Evolutionary conservation across 768 basidiomycete genomes (phyloP), one percentile per base, ranked within the genome.

Genomic region (Tephrocybe rancida): DNA sequence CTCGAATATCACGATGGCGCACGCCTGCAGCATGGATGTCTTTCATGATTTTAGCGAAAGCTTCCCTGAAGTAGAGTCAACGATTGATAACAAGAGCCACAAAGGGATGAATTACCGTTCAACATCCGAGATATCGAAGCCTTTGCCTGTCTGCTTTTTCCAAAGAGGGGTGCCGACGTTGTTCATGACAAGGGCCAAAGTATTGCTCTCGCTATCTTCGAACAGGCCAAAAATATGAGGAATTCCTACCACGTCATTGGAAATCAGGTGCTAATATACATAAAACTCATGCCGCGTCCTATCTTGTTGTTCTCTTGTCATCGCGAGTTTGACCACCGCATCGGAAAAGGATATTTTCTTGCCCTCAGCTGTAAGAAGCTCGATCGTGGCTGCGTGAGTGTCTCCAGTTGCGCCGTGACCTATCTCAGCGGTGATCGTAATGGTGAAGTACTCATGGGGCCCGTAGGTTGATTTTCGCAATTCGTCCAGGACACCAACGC

Each of bases 321-420:
- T 54, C 0, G 58, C 52, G 11, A 64, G 38, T 45, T 64, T 64
- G 25, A 61, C 52, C 1, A 55, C 55, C 5, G 55, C 34, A n/a
- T 56, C 19, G 3, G 22, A 21, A 25, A 51, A 26, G 3, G 30
- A 39, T 14, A 44, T 3, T 16, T 26, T 49, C 25, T 43, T 30
- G 16, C 48, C 58, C 24, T 49, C 39, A 10, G 27, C 6, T 1
- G 18, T 25, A 3, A 43, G 16, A 14, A 60, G 34, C 16, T 58
- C 44, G 18, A 62, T 32, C 2, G 38, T 59, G 10, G 53, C 63
- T 5, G 30, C 29, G 44, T 64, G 63, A 14, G 52, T 47, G 21
- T 57, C 49, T 2, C 60, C 59, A 16, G 57, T 64, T 11, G 63
- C 53, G 5, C 61, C 63, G 1, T 39, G 4, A 3, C 45, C 56